Evolutionary conservation across 108 stramenopile genomes (phyloP).

Genomic region (Stephanodiscus triporus): DNA sequence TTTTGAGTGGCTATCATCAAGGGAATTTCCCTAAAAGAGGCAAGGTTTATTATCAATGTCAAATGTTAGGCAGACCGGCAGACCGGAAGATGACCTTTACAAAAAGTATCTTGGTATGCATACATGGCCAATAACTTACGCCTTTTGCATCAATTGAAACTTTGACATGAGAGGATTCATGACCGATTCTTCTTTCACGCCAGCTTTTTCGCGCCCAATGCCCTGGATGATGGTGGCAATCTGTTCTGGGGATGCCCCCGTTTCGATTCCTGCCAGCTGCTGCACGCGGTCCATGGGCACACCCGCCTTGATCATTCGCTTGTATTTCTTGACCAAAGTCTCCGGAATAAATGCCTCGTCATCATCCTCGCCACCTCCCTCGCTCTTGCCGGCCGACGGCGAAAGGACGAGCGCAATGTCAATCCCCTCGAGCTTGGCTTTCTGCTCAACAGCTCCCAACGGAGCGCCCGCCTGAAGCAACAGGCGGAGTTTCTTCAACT

Average conservation of each 20-base stretch:
- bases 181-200: constrained; percentile 10
- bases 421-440: constrained; percentile 52
- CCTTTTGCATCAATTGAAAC: constrained; percentile 43
- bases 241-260: constrained; percentile 23
- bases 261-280: constrained; percentile 43
- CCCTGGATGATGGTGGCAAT: background rate
- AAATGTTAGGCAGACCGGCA: background rate
- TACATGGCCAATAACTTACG: background rate
- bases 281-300: constrained; percentile 44
- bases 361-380: background rate
- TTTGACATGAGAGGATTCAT: constrained; percentile 14
- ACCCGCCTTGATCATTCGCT: constrained; percentile 47
- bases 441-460: constrained; percentile 50
- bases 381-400: constrained; percentile 2
- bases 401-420: constrained; percentile 40
- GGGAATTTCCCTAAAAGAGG: constrained; percentile 28
- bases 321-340: constrained; percentile 63
- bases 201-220: background rate
- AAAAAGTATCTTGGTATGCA: background rate
- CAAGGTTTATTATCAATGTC: background rate
- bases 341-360: constrained; percentile 17
- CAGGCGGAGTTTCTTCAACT: constrained; percentile 46
- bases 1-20: constrained; percentile 46
- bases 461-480: constrained; percentile 57
- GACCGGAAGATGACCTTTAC: background rate